Conservation (phyloP, 306 rosid species). For the Acacia acuminata region DNA sequence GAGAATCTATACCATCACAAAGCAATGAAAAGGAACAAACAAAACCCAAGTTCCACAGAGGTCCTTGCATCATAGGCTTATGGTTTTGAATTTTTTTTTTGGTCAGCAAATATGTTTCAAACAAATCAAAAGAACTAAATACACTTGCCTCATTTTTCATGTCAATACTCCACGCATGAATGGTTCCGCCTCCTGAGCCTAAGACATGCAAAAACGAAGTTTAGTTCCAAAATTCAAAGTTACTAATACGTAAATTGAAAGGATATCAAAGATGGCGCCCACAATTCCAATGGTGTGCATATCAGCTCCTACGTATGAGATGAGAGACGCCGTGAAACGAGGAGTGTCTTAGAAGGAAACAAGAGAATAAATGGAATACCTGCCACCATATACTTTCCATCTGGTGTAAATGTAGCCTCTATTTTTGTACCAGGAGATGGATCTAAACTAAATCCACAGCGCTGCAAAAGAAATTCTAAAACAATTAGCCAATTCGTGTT, state of each 20-base stretch:
- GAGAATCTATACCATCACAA: not conserved
- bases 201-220: constrained; percentile 9
- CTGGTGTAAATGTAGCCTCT: constrained; percentile 96
- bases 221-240: constrained; percentile 9
- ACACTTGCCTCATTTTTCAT: constrained; percentile 65
- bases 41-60: not conserved
- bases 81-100: not conserved
- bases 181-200: constrained; percentile 90
- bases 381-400: constrained; percentile 87
- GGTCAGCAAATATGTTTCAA: not conserved
- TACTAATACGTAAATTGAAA: not conserved
- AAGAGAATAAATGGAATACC: constrained; percentile 47
- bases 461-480: constrained; percentile 55
- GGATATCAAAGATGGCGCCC: not conserved
- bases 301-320: constrained; percentile 13
- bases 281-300: constrained; percentile 1
- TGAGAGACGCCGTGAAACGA: constrained; percentile 3
- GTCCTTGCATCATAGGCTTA: not conserved
- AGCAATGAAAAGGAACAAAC: not conserved
- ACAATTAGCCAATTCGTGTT: constrained; percentile 13
- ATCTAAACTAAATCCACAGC: constrained; percentile 93
- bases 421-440: constrained; percentile 73
- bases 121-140: not conserved
- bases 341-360: not conserved
- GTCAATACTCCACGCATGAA: constrained; percentile 94